Conservation (phyloP, 495 filamentous ascomycete species). For the Penicillium egyptiacum region DNA sequence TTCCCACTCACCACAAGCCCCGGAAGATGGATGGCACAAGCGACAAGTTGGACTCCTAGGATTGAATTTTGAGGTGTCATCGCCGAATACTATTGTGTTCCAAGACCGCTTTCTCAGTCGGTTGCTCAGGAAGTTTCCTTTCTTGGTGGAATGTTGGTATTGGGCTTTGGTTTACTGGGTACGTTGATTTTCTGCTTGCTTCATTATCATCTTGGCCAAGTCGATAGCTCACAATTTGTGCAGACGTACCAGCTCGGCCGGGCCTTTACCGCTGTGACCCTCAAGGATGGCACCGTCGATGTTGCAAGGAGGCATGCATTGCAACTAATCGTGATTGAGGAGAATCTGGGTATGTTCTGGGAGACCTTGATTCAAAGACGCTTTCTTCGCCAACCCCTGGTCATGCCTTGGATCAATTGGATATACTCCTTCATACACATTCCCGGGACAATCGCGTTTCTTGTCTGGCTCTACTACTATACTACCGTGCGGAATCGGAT, state of each 20-base stretch:
- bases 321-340: slow-evolving; percentile 54
- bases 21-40: slow-evolving; percentile 42
- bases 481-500: slow-evolving; percentile 54
- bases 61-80: slow-evolving; percentile 38
- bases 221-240: slow-evolving; percentile 1
- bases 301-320: slow-evolving; percentile 59
- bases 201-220: neutral
- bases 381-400: slow-evolving; percentile 47
- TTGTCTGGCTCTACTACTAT: slow-evolving; percentile 66
- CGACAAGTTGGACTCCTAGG: slow-evolving; percentile 42
- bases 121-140: slow-evolving; percentile 67
- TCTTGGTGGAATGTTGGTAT: slow-evolving; percentile 78
- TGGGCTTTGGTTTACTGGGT: slow-evolving; percentile 72
- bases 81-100: slow-evolving; percentile 57
- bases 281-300: slow-evolving; percentile 57
- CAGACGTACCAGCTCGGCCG: slow-evolving; percentile 64
- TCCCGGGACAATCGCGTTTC: slow-evolving; percentile 70
- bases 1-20: slow-evolving; percentile 29
- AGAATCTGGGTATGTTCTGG: slow-evolving; percentile 56
- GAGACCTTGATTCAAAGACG: slow-evolving; percentile 54
- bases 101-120: slow-evolving; percentile 54
- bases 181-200: slow-evolving; percentile 15
- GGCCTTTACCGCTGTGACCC: slow-evolving; percentile 60
- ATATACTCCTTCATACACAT: slow-evolving; percentile 82
- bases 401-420: slow-evolving; percentile 58